phyloP scores from a whole-genome alignment of 768 basidiomycete genomes.

The Suillus brevipes region DNA sequence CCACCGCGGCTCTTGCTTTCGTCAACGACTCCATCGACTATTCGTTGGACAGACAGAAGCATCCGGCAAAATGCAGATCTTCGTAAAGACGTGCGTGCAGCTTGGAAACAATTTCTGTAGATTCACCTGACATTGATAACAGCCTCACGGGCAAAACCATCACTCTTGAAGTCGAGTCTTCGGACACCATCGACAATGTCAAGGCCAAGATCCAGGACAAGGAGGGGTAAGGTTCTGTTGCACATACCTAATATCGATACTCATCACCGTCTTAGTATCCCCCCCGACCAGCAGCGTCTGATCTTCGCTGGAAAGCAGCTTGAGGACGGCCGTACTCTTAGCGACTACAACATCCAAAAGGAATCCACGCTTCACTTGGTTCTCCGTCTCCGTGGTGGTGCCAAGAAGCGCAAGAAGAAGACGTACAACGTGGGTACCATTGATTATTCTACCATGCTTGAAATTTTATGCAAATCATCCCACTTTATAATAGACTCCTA shows the following conservation, averaged over 20 bases:
- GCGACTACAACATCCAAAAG: slow-evolving; percentile 98
- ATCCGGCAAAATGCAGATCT: slow-evolving; percentile 90
- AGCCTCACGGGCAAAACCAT: slow-evolving; percentile 99
- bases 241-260: not conserved
- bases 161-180: slow-evolving; percentile 97
- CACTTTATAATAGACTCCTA: slow-evolving; percentile 69
- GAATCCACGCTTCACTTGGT: slow-evolving; percentile 98
- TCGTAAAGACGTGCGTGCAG: slow-evolving; percentile 86
- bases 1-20: slow-evolving; percentile 63
- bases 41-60: slow-evolving; percentile 89
- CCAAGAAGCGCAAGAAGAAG: slow-evolving; percentile 99
- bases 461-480: slow-evolving; percentile 11
- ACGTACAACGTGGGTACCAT: slow-evolving; percentile 83
- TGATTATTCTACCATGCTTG: not conserved
- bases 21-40: slow-evolving; percentile 92
- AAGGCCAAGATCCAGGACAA: slow-evolving; percentile 98
- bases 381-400: slow-evolving; percentile 97
- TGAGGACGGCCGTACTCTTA: slow-evolving; percentile 96
- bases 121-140: slow-evolving; percentile 10
- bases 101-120: slow-evolving; percentile 3
- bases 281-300: slow-evolving; percentile 94
- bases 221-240: slow-evolving; percentile 65
- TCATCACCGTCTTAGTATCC: slow-evolving; percentile 53
- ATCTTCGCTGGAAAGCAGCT: slow-evolving; percentile 99
- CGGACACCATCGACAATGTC: slow-evolving; percentile 97